phyloP scores from a whole-genome alignment of 2,329 filamentous ascomycete genomes.

The Xylariaceae sp. region DNA sequence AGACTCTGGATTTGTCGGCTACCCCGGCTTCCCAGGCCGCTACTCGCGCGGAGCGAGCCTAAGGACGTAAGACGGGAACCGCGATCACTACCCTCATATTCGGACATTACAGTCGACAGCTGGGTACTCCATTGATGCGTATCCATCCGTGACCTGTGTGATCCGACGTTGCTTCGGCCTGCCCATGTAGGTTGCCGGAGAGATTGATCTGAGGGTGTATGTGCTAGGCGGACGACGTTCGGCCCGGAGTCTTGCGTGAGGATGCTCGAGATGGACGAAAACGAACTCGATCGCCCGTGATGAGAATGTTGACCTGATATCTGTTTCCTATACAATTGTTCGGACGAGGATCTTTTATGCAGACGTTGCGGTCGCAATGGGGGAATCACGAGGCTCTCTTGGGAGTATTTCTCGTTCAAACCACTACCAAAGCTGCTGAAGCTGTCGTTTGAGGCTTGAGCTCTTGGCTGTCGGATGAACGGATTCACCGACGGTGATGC shows the following conservation, averaged over 20 bases:
- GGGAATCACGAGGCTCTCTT: conserved; percentile 57
- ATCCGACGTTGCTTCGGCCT: conserved; percentile 19
- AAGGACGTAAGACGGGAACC: conserved; percentile 47
- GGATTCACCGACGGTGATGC: conserved; percentile 37
- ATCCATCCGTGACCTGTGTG: conserved; percentile 37
- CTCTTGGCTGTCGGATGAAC: conserved; percentile 21
- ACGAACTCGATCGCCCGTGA: conserved; percentile 45
- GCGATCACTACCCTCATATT: conserved; percentile 53
- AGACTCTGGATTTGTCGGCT: conserved; percentile 56
- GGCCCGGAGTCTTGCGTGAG: conserved; percentile 46
- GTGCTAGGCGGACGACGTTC: conserved; percentile 36
- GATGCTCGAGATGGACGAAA: conserved; percentile 53
- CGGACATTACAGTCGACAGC: conserved; percentile 60
- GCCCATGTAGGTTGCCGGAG: conserved; percentile 29
- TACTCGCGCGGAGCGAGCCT: conserved; percentile 45
- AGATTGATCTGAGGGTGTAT: conserved; percentile 29
- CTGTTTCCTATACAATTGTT: conserved; percentile 47
- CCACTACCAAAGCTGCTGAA: too few species aligned
- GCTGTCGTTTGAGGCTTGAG: conserved; percentile 34
- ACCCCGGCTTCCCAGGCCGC: conserved; percentile 46
- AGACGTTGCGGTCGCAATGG: conserved; percentile 51
- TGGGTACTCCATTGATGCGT: conserved; percentile 62
- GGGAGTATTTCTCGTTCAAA: conserved; percentile 49
- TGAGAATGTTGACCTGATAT: conserved; percentile 52
- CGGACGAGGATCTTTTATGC: conserved; percentile 44